Base-by-base conservation (phyloP, 2,329 filamentous ascomycete species). In the Claviceps spartinae region DNA sequence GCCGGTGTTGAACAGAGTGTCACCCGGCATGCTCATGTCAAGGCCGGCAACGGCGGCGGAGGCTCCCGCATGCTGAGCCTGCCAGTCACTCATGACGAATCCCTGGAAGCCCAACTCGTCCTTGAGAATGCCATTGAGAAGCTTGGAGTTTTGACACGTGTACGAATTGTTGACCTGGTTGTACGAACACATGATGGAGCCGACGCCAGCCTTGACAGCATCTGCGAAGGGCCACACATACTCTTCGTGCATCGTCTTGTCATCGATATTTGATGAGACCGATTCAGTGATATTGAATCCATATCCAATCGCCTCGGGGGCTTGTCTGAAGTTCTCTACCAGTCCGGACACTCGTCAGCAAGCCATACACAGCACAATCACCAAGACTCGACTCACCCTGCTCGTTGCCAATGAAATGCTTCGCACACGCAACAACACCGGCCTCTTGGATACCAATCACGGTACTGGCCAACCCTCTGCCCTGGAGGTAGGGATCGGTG, bases 1-100 rank as follows among this genome's bases (percentile, higher is more conserved):
- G 6, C 86, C 86, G 4, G 77, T 80, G 66, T 85, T 80, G 70
- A 96, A 95, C 20, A 69, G 57, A 1, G 85, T 85, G 63, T 96
- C 91, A 51, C 88, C 87, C 1, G 86, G 86, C 88, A 93, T 93
- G n/a, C 77, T 77, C 86, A 93, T 89, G 65, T 94, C 88, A 24
- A 93, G 72, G 41, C 87, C 88, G 22, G 86, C 85, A 40, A 81
- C 72, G 2, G 86, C 83, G 38, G 76, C 78, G 26, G 79, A 71
- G 5, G 78, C 81, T 56, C 84, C 85, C 3, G 79, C 72, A 60
- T 90, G 85, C 60, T 88, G 84, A 4, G 85, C 87, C 57, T 78
- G 72, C 85, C 86, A 93, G 64, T 94, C 87, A n/a, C 77, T 81
- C 78, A 87, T 81, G 53, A 91, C 76, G 60, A 88, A 88, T 0